Evolutionary conservation across 331 rosid species (phyloP).

Genomic region (Dryas integrifolia): DNA sequence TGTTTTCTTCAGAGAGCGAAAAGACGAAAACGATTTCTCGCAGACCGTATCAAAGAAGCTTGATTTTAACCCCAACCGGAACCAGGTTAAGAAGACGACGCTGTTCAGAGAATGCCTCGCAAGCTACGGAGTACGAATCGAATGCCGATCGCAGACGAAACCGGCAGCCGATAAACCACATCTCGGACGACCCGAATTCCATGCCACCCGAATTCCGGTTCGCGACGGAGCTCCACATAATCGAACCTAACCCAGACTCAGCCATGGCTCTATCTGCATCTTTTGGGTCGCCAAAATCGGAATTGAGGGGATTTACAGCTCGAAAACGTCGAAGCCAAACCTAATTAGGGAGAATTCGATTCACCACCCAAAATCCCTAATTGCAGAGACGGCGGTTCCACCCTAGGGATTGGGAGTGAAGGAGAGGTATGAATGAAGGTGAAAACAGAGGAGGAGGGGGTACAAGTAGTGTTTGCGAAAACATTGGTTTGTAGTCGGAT

Average conservation of each 20-base stretch:
- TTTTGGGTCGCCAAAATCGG: conserved; percentile 1
- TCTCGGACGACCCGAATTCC: conserved; percentile 28
- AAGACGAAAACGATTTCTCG: background rate
- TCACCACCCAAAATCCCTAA: background rate
- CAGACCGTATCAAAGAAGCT: conserved; percentile 35
- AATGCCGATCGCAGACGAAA: conserved; percentile 57
- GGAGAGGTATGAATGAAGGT: background rate
- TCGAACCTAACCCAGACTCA: conserved; percentile 38
- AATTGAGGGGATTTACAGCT: background rate
- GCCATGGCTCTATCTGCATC: conserved; percentile 36
- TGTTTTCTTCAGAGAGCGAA: background rate
- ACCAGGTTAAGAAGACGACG: conserved; percentile 6
- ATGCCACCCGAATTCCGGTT: conserved; percentile 15
- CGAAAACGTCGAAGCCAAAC: too few relatives aligned
- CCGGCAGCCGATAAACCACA: conserved; percentile 44
- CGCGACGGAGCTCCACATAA: background rate
- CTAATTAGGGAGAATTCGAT: background rate
- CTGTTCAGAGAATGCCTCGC: conserved; percentile 82
- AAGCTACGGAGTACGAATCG: conserved; percentile 69
- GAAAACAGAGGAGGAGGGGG: too few relatives aligned
- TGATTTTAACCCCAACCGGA: background rate
- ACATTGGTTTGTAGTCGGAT: background rate
- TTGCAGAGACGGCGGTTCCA: background rate
- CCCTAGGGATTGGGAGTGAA: conserved; percentile 2
- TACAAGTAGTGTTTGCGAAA: background rate